phyloP scores from a whole-genome alignment of 2,329 filamentous ascomycete genomes.

The Fusarium fracticaudum region DNA sequence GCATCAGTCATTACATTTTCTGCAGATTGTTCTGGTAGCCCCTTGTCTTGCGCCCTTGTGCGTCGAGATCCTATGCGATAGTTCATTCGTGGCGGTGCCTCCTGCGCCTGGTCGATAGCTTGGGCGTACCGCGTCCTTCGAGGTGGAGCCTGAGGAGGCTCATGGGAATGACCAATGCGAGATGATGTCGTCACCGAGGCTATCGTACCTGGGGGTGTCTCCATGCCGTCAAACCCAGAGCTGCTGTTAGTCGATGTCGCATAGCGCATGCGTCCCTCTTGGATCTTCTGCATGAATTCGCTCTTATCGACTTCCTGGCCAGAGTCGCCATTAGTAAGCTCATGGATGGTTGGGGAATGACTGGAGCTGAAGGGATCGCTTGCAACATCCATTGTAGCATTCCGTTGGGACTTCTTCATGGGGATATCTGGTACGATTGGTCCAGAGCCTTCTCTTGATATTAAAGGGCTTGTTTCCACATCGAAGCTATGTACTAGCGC shows the following conservation, averaged over 20 bases:
- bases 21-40: slow-evolving; percentile 42
- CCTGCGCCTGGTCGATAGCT: slow-evolving; percentile 60
- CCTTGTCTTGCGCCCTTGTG: slow-evolving; percentile 52
- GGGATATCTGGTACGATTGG: slow-evolving; percentile 52
- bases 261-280: slow-evolving; percentile 60
- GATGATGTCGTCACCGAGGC: slow-evolving; percentile 35
- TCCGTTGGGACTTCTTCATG: slow-evolving; percentile 55
- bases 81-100: slow-evolving; percentile 72
- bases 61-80: slow-evolving; percentile 61
- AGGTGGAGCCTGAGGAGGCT: slow-evolving; percentile 62
- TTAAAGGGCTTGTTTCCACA: slow-evolving; percentile 42
- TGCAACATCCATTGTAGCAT: slow-evolving; percentile 48
- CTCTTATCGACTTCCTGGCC: slow-evolving; percentile 57
- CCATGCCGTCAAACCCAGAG: slow-evolving; percentile 64
- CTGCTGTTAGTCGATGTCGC: slow-evolving; percentile 51
- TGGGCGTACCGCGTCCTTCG: slow-evolving; percentile 66
- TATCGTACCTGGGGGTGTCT: slow-evolving; percentile 63
- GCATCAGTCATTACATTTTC: slow-evolving; percentile 57
- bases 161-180: slow-evolving; percentile 45
- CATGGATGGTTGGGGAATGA: slow-evolving; percentile 52
- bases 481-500: slow-evolving; percentile 60
- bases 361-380: slow-evolving; percentile 64
- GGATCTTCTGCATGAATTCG: slow-evolving; percentile 66
- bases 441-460: slow-evolving; percentile 50
- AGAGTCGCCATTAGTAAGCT: slow-evolving; percentile 54